Base-by-base conservation (phyloP, 371 early-diverging fungal genomes). In the Mucor saturninus region DNA sequence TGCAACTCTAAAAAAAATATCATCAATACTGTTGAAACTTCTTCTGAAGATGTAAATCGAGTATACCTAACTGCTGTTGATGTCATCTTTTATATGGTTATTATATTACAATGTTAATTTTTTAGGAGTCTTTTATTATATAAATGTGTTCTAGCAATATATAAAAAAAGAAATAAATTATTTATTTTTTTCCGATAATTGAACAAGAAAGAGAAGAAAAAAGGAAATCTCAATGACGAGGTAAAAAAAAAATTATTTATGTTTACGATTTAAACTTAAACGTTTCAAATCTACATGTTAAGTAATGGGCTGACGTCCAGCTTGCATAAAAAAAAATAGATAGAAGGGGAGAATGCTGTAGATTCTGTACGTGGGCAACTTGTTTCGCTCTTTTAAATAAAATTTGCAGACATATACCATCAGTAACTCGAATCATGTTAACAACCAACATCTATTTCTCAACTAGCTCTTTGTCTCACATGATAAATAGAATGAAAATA, bases 1-100 rank as follows among this genome's bases (percentile, higher is more conserved):
- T 29, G 91, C 93, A 48, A 94, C 95, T 71, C 90, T 88, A 69
- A 57, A 55, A 54, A 3, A 42, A 55, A 46, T 15, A 8, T 58
- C 40, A 32, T 28, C 6, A 21, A 45, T 40, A 53, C 29, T 2
- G 46, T 51, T 54, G 13, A 49, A 26, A 10, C 26, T n/a, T 28
- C 43, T 43, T 37, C 31, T n/a, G 45, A 21, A 21, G 21, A 21
- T 21, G 35, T 62, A 31, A 68, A 8, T 32, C n/a, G 32, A 45
- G 4, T 21, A 35, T 28, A 77, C 78, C 72, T 74, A 56, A 77
- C 77, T 52, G 79, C 76, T 56, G 73, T 69, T 40, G 73, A 73
- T 50, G 73, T 60, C 73, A 69, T 69, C 21, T 37, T 48, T 13
- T 59, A 26, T 28, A 28, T 37, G 14, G 2, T n/a, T 32, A 14